A percentile compares a stretch with the other conserved stretches of the same genome.
These are phyloP conservation scores for Colletotrichum aenigma DNA, from an alignment of 2,329 filamentous ascomycete species.

Conservation along the genomic window DNA sequence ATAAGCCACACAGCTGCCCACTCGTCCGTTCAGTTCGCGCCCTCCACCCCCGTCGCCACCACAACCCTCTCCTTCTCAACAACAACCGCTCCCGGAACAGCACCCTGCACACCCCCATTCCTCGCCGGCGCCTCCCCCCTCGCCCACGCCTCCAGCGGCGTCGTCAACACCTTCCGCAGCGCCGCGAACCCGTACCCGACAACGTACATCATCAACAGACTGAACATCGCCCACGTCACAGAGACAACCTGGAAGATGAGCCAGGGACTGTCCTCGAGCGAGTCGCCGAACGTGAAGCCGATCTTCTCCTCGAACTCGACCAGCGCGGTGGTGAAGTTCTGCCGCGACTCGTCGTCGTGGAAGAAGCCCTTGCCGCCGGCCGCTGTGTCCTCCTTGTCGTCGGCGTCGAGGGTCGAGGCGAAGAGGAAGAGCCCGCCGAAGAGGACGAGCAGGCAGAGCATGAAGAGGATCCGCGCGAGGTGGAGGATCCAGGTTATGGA, in stretches of 20 bases:
- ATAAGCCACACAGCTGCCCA: neutral
- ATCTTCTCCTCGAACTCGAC: neutral
- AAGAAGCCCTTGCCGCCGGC: neutral
- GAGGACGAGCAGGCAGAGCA: neutral
- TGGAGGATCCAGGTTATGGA: slow-evolving; percentile 3
- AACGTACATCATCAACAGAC: neutral
- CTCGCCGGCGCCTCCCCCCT: neutral
- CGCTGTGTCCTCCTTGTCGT: neutral
- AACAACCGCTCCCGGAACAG: neutral
- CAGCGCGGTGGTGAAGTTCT: neutral
- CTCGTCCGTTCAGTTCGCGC: neutral
- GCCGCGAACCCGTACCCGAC: neutral
- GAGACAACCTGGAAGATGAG: neutral
- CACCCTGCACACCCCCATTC: neutral
- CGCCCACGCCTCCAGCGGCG: slow-evolving; percentile 3
- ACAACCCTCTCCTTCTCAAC: neutral
- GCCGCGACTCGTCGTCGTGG: neutral
- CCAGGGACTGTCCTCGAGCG: neutral
- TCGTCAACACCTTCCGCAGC: slow-evolving; percentile 2
- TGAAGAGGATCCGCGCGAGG: slow-evolving; percentile 7
- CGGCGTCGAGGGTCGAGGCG: neutral
- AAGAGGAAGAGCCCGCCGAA: neutral
- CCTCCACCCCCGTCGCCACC: neutral
- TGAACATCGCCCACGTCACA: neutral
- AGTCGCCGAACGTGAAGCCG: neutral